Percentiles rank a stretch among this genome's conserved stretches.
Evolutionary conservation across 192 early-diverging fungal species (phyloP).

Genomic region (Thamnidium elegans): DNA sequence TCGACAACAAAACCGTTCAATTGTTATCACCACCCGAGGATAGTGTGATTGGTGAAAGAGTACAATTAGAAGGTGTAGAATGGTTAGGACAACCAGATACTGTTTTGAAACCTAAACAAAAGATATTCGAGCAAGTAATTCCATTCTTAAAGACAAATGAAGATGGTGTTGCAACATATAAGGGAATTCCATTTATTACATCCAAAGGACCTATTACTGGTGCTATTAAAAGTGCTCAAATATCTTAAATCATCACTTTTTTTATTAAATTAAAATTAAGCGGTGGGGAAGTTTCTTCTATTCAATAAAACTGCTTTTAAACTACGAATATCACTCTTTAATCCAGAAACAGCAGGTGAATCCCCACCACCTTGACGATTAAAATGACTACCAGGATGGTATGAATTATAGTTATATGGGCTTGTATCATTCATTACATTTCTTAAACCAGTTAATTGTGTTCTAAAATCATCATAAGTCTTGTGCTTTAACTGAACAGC

Average conservation of each 20-base stretch:
- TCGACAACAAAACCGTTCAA: conserved; percentile 50
- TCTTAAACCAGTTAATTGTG: too few relatives aligned
- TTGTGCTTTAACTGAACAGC: background rate
- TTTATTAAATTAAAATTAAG: background rate
- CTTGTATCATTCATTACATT: too few relatives aligned
- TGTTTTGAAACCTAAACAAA: conserved; percentile 30
- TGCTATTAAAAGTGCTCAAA: conserved; percentile 22
- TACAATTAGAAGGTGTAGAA: conserved; percentile 45
- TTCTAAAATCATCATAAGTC: background rate
- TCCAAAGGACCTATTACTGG: conserved; percentile 3
- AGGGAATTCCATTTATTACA: conserved; percentile 19
- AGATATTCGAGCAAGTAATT: conserved; percentile 27
- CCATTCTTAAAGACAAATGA: conserved; percentile 12
- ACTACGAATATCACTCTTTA: conserved; percentile 50
- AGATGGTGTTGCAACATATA: conserved; percentile 29
- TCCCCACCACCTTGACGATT: background rate
- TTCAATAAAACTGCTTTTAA: conserved; percentile 47
- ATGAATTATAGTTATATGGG: too few relatives aligned
- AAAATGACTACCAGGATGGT: too few relatives aligned
- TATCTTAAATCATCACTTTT: conserved; percentile 19
- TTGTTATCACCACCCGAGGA: conserved; percentile 50
- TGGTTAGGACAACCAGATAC: conserved; percentile 21
- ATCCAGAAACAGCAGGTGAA: conserved; percentile 20
- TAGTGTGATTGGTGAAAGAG: conserved; percentile 52
- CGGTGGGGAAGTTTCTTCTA: conserved; percentile 45